Evolutionary conservation across 1,139 yeast genomes (phyloP), one percentile per base, ranked within the genome.

Genomic region (Candida mesenterica): DNA sequence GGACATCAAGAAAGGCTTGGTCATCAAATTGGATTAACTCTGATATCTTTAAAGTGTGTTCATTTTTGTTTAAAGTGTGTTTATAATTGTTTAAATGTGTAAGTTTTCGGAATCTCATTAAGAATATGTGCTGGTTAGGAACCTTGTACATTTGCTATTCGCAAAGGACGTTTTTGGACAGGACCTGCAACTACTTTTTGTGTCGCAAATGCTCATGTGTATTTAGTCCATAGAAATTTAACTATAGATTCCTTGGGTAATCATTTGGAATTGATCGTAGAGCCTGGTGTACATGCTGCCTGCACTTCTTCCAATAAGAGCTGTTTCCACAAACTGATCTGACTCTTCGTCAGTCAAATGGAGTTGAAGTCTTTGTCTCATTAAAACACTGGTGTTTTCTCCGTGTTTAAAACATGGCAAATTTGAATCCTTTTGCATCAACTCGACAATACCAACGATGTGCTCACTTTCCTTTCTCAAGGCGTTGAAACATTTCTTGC

Each of bases 381-480:
- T 60, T 42, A 85, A 79, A 6, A 79, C 76, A 36, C 94, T 82
- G 0, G 97, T 89, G 31, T 84, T 81, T 2, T 78, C 84, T 0
- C 97, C 97, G 31, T 85, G 85, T 36, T 81, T 82, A 63, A 92
- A 92, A 55, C 98, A 92, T 0, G 98, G 97, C 34, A 92, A 70
- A 34, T 71, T 75, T 3, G 96, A 88, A 43, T 90, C 96, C 44
- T 82, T 82, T 52, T 86, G 95, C 98, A 92, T 92, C 49, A 92
- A 67, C 43, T 88, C 96, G 34, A 94, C 96, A 66, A 92, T 75
- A 25, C 81, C 75, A 2, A 90, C 72, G 12, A 92, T 64, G 37
- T 81, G 85, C 31, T 83, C 89, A 8, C 86, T 75, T 41, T 86
- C 74, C 43, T 75, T 74, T 40, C 97, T 71, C 31, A 92, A 57